These are phyloP conservation scores for Pulicaria dysenterica DNA, from an alignment of 129 eudicot species.

Conservation along the genomic window DNA sequence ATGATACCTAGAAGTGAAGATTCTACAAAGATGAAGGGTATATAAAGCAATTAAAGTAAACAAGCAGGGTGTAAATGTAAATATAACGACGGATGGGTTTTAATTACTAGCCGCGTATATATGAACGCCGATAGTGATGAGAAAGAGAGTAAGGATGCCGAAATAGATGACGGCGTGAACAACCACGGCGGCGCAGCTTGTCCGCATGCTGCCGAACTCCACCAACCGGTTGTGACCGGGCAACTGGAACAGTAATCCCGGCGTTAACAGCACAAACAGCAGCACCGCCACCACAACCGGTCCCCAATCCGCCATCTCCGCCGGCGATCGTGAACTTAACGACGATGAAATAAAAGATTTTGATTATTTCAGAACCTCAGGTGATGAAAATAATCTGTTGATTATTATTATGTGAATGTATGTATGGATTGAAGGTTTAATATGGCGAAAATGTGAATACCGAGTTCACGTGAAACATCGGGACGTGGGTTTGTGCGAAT, in stretches of 20 bases:
- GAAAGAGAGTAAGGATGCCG: constrained; percentile 51
- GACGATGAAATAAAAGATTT: not conserved
- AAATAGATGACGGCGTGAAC: constrained; percentile 61
- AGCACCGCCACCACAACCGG: constrained; percentile 49
- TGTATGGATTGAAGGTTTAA: constrained; percentile 1
- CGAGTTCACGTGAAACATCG: constrained; percentile 24
- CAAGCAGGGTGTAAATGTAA: constrained; percentile 2
- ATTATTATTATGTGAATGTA: not conserved
- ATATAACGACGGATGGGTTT: not conserved
- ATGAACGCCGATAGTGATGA: constrained; percentile 55
- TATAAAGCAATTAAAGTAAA: not conserved
- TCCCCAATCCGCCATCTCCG: constrained; percentile 50
- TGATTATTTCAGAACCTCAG: not conserved
- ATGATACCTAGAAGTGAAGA: constrained; percentile 1
- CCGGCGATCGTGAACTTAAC: constrained; percentile 3
- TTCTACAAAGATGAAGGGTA: not conserved
- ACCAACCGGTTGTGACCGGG: constrained; percentile 56
- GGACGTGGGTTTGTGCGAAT: constrained; percentile 28
- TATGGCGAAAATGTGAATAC: not conserved
- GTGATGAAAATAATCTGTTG: not conserved
- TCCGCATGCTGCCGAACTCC: constrained; percentile 67
- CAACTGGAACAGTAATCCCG: constrained; percentile 59
- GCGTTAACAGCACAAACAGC: constrained; percentile 48
- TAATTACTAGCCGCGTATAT: constrained; percentile 43
- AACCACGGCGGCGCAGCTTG: constrained; percentile 53